Percentiles rank a stretch among this genome's conserved stretches.
Conservation (phyloP, 1,284 basidiomycete genomes). For the Pyrrhoderma noxium region DNA sequence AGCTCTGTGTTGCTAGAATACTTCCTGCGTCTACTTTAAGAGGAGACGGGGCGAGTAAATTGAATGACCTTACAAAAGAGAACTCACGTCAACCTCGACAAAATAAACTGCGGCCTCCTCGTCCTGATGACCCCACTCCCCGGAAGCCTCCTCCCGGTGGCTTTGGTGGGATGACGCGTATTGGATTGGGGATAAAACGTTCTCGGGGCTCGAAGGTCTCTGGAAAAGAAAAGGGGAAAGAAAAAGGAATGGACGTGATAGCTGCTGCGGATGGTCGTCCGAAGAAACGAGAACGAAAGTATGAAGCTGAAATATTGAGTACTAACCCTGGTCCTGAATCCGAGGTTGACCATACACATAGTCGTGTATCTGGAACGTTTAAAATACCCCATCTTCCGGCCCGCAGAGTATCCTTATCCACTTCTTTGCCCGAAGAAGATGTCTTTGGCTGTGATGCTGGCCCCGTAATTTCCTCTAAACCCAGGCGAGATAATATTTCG, state of each 20-base stretch:
- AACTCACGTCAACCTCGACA: conserved; percentile 9
- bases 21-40: conserved; percentile 34
- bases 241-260: conserved; percentile 18
- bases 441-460: conserved; percentile 38
- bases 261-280: background rate
- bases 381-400: conserved; percentile 31
- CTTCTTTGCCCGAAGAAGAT: conserved; percentile 31
- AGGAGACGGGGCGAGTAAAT: too few relatives aligned
- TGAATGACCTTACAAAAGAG: too few relatives aligned
- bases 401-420: conserved; percentile 20
- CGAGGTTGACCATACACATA: conserved; percentile 13
- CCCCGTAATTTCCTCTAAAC: conserved; percentile 21
- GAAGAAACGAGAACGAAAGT: conserved; percentile 21
- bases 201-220: conserved; percentile 15
- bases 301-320: conserved; percentile 6
- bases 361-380: conserved; percentile 26
- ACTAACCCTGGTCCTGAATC: too few relatives aligned
- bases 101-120: conserved; percentile 37
- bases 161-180: conserved; percentile 26
- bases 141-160: conserved; percentile 51
- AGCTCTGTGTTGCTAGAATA: conserved; percentile 53
- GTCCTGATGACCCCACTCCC: conserved; percentile 72
- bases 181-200: conserved; percentile 21
- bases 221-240: conserved; percentile 23
- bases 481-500: too few relatives aligned